These are phyloP conservation scores for Didymella lethalis DNA, from an alignment of 2,329 filamentous ascomycete species.

Conservation along the genomic window DNA sequence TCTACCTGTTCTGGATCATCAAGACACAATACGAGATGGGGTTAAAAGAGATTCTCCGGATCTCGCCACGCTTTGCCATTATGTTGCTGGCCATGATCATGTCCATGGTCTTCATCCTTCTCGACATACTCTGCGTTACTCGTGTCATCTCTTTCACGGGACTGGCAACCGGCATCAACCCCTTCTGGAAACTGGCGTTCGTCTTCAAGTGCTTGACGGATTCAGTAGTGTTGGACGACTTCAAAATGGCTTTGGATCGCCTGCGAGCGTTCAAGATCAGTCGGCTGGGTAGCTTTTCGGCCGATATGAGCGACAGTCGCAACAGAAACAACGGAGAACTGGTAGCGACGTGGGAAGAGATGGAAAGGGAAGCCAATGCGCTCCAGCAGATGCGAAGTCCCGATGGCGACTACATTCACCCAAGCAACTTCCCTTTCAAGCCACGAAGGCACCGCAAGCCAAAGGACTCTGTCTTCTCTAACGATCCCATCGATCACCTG, in stretches of 20 bases:
- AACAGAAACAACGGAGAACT: slow-evolving; percentile 41
- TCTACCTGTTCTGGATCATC: slow-evolving; percentile 69
- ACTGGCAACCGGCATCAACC: slow-evolving; percentile 65
- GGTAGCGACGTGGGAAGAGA: slow-evolving; percentile 46
- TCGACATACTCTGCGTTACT: slow-evolving; percentile 69
- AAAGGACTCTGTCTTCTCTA: slow-evolving; percentile 39
- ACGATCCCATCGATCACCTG: slow-evolving; percentile 27
- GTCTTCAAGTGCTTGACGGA: slow-evolving; percentile 74
- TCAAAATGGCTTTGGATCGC: slow-evolving; percentile 66
- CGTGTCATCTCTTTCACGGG: slow-evolving; percentile 52
- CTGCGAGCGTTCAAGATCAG: slow-evolving; percentile 56
- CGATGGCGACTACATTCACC: slow-evolving; percentile 42
- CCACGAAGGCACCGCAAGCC: slow-evolving; percentile 29
- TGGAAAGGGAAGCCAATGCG: slow-evolving; percentile 42
- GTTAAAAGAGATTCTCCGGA: slow-evolving; percentile 63
- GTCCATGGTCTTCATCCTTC: slow-evolving; percentile 66
- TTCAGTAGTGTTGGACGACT: slow-evolving; percentile 72
- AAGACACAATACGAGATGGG: slow-evolving; percentile 68
- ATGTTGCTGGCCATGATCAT: slow-evolving; percentile 68
- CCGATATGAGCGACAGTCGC: slow-evolving; percentile 46
- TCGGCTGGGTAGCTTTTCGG: slow-evolving; percentile 49
- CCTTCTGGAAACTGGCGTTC: slow-evolving; percentile 70
- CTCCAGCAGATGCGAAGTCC: slow-evolving; percentile 38
- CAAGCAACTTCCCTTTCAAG: slow-evolving; percentile 41
- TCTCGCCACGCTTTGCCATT: slow-evolving; percentile 70